Evolutionary conservation across 345 rosid species (phyloP), one percentile per base, ranked within the genome.

Genomic region (Salix brachista): DNA sequence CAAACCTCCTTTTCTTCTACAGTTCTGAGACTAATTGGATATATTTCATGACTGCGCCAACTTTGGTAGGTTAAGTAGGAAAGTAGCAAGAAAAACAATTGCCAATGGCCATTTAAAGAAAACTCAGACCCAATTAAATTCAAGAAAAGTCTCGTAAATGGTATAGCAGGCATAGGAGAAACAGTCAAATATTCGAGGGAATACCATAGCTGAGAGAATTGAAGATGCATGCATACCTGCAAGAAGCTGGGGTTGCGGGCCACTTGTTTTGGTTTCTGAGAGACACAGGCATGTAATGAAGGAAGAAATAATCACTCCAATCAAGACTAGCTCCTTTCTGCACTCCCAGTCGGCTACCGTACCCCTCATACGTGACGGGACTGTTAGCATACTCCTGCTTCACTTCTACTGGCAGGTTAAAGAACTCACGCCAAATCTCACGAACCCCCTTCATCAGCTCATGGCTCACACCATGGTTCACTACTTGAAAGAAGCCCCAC

Each of bases 271-370:
- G 69, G 58, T 69, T 56, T 41, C 79, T 65, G 17, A 78, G 69
- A 0, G 71, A 23, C 36, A 28, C 34, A 10, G 84, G 84, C 76
- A 78, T 48, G 10, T 34, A 82, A 60, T 82, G 73, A 36, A 82
- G 84, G 60, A 78, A 82, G 77, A 82, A 82, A 60, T 82, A 82
- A 23, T 82, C 84, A 37, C 81, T 82, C 84, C 84, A 82, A 66
- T 82, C 84, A 46, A 82, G 79, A 39, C 13, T n/a, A 0, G 79
- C 84, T 1, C 66, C 84, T 44, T 82, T 70, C 79, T 82, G 77
- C 9, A 82, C 81, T 0, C 84, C 84, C 28, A 82, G 64, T 28
- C 84, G 81, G 67, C 84, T 82, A 36, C 84, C 84, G 28, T 78
- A 82, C 3, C 84, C 84, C 54, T 82, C 84, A 56, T 82, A 82